These are phyloP conservation scores for Suillus decipiens DNA, from an alignment of 768 basidiomycete genomes.

Conservation along the genomic window DNA sequence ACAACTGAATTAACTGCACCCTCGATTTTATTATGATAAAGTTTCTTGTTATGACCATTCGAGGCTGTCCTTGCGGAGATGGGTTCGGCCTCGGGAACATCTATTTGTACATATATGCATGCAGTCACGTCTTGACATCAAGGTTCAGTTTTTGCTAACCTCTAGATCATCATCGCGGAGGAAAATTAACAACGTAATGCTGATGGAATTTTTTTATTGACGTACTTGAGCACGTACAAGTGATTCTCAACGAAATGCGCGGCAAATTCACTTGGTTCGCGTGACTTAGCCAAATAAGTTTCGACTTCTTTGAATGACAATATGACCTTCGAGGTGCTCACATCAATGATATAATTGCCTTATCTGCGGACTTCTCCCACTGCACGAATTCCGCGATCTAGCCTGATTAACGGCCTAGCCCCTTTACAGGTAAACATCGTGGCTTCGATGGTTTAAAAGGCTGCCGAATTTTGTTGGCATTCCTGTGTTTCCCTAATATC, in stretches of 20 bases:
- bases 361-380: slow-evolving; percentile 46
- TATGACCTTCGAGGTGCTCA: slow-evolving; percentile 14
- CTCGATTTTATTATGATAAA: slow-evolving; percentile 10
- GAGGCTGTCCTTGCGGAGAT: slow-evolving; percentile 9
- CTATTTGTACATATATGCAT: slow-evolving; percentile 39
- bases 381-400: slow-evolving; percentile 57
- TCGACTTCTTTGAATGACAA: slow-evolving; percentile 23
- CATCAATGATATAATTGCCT: slow-evolving; percentile 24
- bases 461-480: slow-evolving; percentile 23
- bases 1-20: slow-evolving; percentile 20
- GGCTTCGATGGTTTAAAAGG: slow-evolving; percentile 40
- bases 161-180: slow-evolving; percentile 20
- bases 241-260: slow-evolving; percentile 28
- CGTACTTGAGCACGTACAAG: slow-evolving; percentile 28
- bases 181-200: slow-evolving; percentile 30
- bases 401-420: slow-evolving; percentile 54
- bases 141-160: slow-evolving; percentile 21
- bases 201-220: slow-evolving; percentile 37
- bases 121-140: slow-evolving; percentile 13
- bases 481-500: slow-evolving; percentile 39
- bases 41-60: slow-evolving; percentile 6
- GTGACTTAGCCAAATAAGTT: slow-evolving; percentile 30
- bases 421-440: slow-evolving; percentile 31
- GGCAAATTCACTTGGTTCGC: slow-evolving; percentile 25
- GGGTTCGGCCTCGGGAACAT: slow-evolving; percentile 9